Evolutionary conservation across 106 monocot species (phyloP), one percentile per base, ranked within the genome.

Genomic region (Dendrobium officinale): DNA sequence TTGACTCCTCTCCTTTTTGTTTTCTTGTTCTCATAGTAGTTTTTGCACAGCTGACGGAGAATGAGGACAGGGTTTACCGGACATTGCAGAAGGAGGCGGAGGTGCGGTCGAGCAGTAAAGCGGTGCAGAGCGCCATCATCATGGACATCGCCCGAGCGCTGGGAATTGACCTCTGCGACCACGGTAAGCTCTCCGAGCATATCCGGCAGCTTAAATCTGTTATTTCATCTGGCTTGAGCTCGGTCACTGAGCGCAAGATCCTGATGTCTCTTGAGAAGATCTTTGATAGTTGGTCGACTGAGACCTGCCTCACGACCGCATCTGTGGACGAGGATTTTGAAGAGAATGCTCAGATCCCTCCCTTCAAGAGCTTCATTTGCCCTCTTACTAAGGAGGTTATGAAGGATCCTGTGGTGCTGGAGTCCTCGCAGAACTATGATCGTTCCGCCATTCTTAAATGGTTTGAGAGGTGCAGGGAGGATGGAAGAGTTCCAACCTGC

Each of bases 311-410:
- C n/a, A 41, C 74, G 1, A 70, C 51, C n/a, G 27, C 42, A 20
- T 67, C 11, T 7, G 15, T 31, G 16, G 72, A 58, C 37, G 79
- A 56, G 17, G 75, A 81, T 20, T 79, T 79, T 29, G 89, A 89
- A 33, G 89, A 89, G 72, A 76, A 86, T 47, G 89, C 81, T 20
- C 81, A 83, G 6, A 86, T 89, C 29, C 79, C 86, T 7, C 86
- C 89, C 0, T 89, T 81, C 72, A 84, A 73, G 81, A 86, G 86
- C 49, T 86, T 86, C 79, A 44, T 90, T 15, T 93, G 93, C 78
- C 90, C 93, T 4, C 85, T 93, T 2, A 93, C 93, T 4, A 88
- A 86, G 75, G 90, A 85, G 78, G 87, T 90, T 42, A 88, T 93
- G 93, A 83, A 66, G 80, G 88, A 93, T 24, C 90, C 93, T 2